A percentile compares a stretch with the other conserved stretches of the same genome.
These are phyloP conservation scores for Brasilioporus rufonigricans DNA, from an alignment of 768 basidiomycete species.

Conservation along the genomic window DNA sequence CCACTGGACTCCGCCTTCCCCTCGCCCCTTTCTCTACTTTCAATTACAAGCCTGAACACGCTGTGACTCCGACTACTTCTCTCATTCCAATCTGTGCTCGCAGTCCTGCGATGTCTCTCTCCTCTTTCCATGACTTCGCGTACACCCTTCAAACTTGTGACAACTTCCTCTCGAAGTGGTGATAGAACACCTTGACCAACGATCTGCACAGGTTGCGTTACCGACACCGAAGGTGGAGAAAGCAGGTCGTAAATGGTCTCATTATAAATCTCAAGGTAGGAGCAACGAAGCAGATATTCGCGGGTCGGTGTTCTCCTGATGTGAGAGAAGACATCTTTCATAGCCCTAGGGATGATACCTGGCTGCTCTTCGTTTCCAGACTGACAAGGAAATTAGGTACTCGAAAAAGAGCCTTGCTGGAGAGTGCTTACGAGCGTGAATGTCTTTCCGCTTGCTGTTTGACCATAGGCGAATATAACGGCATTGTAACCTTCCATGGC, in stretches of 20 bases:
- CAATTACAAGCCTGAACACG: slow-evolving; percentile 90
- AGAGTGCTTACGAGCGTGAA: slow-evolving; percentile 51
- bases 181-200: slow-evolving; percentile 69
- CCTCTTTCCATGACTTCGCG: slow-evolving; percentile 82
- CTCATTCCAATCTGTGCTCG: slow-evolving; percentile 99
- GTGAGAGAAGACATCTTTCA: slow-evolving; percentile 87
- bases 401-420: slow-evolving; percentile 34
- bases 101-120: slow-evolving; percentile 84
- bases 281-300: slow-evolving; percentile 93
- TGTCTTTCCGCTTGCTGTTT: slow-evolving; percentile 82
- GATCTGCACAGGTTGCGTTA: slow-evolving; percentile 64
- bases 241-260: slow-evolving; percentile 86
- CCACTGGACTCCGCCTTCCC: slow-evolving; percentile 38
- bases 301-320: slow-evolving; percentile 75
- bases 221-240: slow-evolving; percentile 58
- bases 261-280: slow-evolving; percentile 98
- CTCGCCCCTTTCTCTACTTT: slow-evolving; percentile 74
- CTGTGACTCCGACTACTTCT: slow-evolving; percentile 92
- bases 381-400: slow-evolving; percentile 29
- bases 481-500: slow-evolving; percentile 98
- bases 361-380: slow-evolving; percentile 81
- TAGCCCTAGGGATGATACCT: slow-evolving; percentile 90
- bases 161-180: slow-evolving; percentile 87
- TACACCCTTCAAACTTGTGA: slow-evolving; percentile 86
- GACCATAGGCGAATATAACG: slow-evolving; percentile 92